Evolutionary conservation across 73 alveolate species (phyloP).

Genomic region (Stentor coeruleus): DNA sequence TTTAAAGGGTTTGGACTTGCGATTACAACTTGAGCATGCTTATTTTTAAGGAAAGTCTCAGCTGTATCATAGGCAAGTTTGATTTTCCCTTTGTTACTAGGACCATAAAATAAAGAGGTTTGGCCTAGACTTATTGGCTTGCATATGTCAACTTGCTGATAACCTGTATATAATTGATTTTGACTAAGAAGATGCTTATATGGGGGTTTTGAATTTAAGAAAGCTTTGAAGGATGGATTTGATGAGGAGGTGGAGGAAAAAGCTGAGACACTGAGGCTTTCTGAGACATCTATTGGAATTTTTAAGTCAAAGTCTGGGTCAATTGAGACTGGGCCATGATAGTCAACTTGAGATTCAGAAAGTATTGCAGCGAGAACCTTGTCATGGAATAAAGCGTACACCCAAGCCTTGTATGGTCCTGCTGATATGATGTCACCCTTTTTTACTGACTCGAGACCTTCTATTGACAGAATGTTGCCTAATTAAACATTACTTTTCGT

Average conservation of each 20-base stretch:
- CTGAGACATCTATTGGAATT: too few species aligned
- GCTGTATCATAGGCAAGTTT: background rate
- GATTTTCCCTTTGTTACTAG: background rate
- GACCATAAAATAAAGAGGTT: background rate
- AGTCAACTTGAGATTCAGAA: background rate
- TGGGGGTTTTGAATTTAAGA: background rate
- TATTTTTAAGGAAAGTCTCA: background rate
- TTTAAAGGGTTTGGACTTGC: conserved; percentile 19
- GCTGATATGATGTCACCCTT: background rate
- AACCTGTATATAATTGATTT: background rate
- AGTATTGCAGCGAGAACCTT: background rate
- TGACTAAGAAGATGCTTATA: background rate
- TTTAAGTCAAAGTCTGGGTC: background rate
- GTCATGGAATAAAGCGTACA: background rate
- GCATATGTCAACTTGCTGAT: background rate
- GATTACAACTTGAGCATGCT: conserved; percentile 13
- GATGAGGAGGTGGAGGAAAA: background rate
- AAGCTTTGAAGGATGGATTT: background rate
- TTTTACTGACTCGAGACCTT: background rate
- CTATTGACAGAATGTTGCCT: background rate
- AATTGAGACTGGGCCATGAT: background rate
- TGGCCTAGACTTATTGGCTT: conserved; percentile 18
- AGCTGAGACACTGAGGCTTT: too few species aligned
- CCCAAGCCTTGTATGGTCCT: conserved; percentile 4
- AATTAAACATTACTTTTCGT: background rate